These are phyloP conservation scores for Pestalotiopsis sp. DNA, from an alignment of 2,329 filamentous ascomycete genomes.

Conservation along the genomic window DNA sequence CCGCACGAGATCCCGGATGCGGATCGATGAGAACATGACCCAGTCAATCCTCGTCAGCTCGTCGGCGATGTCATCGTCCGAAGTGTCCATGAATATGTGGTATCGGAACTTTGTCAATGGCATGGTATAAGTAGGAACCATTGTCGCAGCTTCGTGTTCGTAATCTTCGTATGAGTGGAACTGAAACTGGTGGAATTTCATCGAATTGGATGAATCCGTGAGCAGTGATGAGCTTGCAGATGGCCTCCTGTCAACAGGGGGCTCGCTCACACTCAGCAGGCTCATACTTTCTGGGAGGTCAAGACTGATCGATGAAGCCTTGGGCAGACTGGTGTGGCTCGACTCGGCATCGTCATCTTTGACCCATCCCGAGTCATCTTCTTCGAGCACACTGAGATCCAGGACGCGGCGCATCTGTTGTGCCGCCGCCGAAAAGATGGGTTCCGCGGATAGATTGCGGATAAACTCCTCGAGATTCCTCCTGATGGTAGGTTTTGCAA, in stretches of 20 bases:
- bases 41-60: slow-evolving; percentile 96
- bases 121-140: slow-evolving; percentile 71
- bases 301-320: slow-evolving; percentile 20
- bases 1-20: slow-evolving; percentile 88
- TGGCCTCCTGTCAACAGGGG: slow-evolving; percentile 39
- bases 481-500: slow-evolving; percentile 76
- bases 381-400: slow-evolving; percentile 72
- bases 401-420: slow-evolving; percentile 83
- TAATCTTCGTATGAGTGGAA: slow-evolving; percentile 77
- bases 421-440: slow-evolving; percentile 82
- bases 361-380: slow-evolving; percentile 95
- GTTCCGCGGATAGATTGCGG: slow-evolving; percentile 70
- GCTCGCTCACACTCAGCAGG: slow-evolving; percentile 50
- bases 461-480: slow-evolving; percentile 77
- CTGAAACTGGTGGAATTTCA: slow-evolving; percentile 48
- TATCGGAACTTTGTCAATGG: slow-evolving; percentile 84
- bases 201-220: slow-evolving; percentile 36
- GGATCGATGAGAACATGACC: slow-evolving; percentile 96
- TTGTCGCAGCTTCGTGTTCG: slow-evolving; percentile 72
- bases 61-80: slow-evolving; percentile 82
- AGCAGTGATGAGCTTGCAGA: slow-evolving; percentile 49
- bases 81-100: slow-evolving; percentile 84
- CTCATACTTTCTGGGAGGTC: slow-evolving; percentile 50
- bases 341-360: slow-evolving; percentile 66
- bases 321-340: slow-evolving; percentile 21